Conservation (phyloP, 2,329 filamentous ascomycete species). For the Coleophoma crateriformis region DNA sequence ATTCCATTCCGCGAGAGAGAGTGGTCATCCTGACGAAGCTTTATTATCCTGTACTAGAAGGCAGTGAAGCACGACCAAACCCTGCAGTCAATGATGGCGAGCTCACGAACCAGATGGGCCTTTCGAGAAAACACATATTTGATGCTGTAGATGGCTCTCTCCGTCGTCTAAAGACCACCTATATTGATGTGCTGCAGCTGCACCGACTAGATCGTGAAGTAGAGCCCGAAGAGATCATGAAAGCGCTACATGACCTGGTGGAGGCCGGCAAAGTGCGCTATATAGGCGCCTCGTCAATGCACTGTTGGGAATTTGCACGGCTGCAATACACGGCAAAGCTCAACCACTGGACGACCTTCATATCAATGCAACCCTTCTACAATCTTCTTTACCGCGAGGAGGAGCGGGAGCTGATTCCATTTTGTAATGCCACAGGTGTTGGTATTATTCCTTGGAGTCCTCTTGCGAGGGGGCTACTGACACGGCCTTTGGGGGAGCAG, state of each 20-base stretch:
- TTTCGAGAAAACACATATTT: constrained; percentile 60
- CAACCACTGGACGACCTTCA: constrained; percentile 49
- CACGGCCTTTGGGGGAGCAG: constrained; percentile 16
- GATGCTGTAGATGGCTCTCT: constrained; percentile 58
- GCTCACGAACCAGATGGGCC: constrained; percentile 28
- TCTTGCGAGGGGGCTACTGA: constrained; percentile 26
- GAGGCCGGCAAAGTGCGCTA: constrained; percentile 51
- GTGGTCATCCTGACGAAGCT: constrained; percentile 55
- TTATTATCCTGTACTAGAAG: constrained; percentile 33
- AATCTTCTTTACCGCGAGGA: constrained; percentile 54
- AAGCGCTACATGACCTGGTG: constrained; percentile 54
- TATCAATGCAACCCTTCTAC: constrained; percentile 52
- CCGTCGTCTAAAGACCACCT: constrained; percentile 44
- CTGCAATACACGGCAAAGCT: constrained; percentile 46
- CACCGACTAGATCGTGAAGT: constrained; percentile 48
- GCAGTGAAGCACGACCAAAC: constrained; percentile 6
- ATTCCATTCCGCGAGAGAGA: constrained; percentile 48
- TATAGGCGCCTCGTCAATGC: constrained; percentile 45
- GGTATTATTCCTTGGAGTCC: constrained; percentile 34
- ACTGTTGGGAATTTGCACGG: constrained; percentile 40
- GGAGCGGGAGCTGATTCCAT: constrained; percentile 38
- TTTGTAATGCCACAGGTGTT: constrained; percentile 36
- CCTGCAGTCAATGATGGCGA: constrained; percentile 2
- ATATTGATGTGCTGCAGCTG: constrained; percentile 57
- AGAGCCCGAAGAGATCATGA: constrained; percentile 54